Evolutionary conservation across 2,329 filamentous ascomycete genomes (phyloP), one percentile per base, ranked within the genome.

Genomic region (Coniochaeta sp.): DNA sequence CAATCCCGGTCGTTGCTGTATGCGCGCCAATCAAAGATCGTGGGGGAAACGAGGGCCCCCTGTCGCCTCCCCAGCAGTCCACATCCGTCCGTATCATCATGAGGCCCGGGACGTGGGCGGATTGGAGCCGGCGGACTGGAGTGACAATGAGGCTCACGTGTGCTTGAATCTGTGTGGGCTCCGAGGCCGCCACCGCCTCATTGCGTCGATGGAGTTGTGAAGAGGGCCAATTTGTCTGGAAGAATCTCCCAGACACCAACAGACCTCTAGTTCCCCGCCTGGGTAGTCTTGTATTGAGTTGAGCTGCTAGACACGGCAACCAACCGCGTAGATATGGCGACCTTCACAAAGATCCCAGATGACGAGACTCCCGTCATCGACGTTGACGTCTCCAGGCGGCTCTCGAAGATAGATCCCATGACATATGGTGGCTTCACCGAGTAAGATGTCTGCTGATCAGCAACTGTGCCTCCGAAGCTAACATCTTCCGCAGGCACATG

Each of bases 351-450:
- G 68, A 83, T 90, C 64, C 68, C 75, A 10, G 84, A 86, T 60
- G 78, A 79, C 64, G 82, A 87, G 65, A 80, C 75, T 62, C 82
- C 89, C 55, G 81, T 80, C 65, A 89, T 91, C 68, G 81, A 82
- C 59, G 77, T 93, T 61, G 84, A 90, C 69, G 78, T 87, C 5
- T 72, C 75, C 17, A 82, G 89, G 71, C 84, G 81, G 65, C 74
- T 93, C 59, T 87, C 88, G 61, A 86, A 86, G 70, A 91, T 95
- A 68, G 86, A 92, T 68, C 84, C 89, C 62, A 90, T 90, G 70
- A 90, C 89, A 67, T 95, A 93, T 80, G 88, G 89, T 60, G 90
- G 90, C 12, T 95, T 95, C 74, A 91, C 88, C 61, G 90, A 95
- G 89, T 90, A 77, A 74, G 84, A 73, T 19, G n/a, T n/a, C n/a